phyloP scores from a whole-genome alignment of 768 basidiomycete genomes.

The Russula griseocarnosa region DNA sequence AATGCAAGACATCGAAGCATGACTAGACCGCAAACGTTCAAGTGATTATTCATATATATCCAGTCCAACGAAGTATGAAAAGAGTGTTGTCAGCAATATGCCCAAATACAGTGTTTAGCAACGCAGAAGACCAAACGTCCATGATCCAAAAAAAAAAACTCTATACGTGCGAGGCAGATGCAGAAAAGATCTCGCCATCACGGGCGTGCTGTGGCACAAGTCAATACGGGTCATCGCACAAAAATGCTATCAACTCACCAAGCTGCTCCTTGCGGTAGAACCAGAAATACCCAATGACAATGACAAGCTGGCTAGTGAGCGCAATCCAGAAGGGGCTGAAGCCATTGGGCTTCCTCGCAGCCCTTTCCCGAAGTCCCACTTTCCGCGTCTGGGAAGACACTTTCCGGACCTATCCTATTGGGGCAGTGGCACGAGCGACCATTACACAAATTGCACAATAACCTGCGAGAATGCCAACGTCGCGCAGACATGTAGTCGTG shows the following conservation, averaged over 20 bases:
- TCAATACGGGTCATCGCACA: neutral
- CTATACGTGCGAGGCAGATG: constrained; percentile 26
- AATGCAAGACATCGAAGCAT: constrained; percentile 25
- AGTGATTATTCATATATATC: constrained; percentile 15
- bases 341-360: constrained; percentile 78
- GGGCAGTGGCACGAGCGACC: constrained; percentile 90
- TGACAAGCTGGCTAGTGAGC: constrained; percentile 70
- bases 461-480: constrained; percentile 89
- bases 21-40: constrained; percentile 10
- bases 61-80: constrained; percentile 14
- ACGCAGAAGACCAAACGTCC: constrained; percentile 14
- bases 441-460: constrained; percentile 86
- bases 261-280: constrained; percentile 97
- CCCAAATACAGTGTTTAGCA: constrained; percentile 25
- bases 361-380: constrained; percentile 82
- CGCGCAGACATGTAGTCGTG: constrained; percentile 89
- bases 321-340: constrained; percentile 87
- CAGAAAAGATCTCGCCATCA: constrained; percentile 26
- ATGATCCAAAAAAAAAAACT: constrained; percentile 14
- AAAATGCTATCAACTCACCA: constrained; percentile 42
- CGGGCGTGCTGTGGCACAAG: constrained; percentile 30
- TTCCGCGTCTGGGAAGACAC: constrained; percentile 88
- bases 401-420: constrained; percentile 81
- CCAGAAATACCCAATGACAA: constrained; percentile 92
- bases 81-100: constrained; percentile 25